Evolutionary conservation across 495 filamentous ascomycete genomes (phyloP).

Genomic region (Tuber umbilicatum): DNA sequence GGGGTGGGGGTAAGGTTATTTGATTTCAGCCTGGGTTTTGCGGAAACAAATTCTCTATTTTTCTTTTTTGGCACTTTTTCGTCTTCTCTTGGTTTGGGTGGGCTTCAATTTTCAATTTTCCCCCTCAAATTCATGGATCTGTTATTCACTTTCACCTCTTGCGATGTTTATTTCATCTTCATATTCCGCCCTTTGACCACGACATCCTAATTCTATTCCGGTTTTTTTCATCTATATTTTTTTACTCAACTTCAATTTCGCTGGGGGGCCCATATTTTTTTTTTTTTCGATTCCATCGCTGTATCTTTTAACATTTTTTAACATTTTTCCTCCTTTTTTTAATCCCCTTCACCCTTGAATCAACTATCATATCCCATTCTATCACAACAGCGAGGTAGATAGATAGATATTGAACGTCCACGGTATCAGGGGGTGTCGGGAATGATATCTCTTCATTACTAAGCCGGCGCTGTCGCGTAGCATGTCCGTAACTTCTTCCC

Average conservation of each 20-base stretch:
- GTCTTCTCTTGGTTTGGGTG: background rate
- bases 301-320: background rate
- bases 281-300: background rate
- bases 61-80: slow-evolving; percentile 13
- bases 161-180: background rate
- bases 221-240: background rate
- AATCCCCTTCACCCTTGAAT: background rate
- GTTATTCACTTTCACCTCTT: background rate
- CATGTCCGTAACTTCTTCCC: background rate
- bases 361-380: background rate
- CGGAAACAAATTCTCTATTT: slow-evolving; percentile 14
- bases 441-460: background rate
- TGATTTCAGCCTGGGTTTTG: slow-evolving; percentile 17
- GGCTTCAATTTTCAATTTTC: slow-evolving; percentile 4
- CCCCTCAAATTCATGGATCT: background rate
- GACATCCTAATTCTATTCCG: background rate
- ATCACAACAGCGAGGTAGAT: background rate
- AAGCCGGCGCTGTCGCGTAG: background rate
- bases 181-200: background rate
- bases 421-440: background rate
- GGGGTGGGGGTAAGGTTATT: slow-evolving; percentile 18
- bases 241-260: background rate
- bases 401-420: background rate
- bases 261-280: background rate
- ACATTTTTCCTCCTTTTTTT: background rate